A percentile compares a stretch with the other conserved stretches of the same genome.
phyloP scores from a whole-genome alignment of 192 early-diverging fungal genomes.

The Coemansia furcata region DNA sequence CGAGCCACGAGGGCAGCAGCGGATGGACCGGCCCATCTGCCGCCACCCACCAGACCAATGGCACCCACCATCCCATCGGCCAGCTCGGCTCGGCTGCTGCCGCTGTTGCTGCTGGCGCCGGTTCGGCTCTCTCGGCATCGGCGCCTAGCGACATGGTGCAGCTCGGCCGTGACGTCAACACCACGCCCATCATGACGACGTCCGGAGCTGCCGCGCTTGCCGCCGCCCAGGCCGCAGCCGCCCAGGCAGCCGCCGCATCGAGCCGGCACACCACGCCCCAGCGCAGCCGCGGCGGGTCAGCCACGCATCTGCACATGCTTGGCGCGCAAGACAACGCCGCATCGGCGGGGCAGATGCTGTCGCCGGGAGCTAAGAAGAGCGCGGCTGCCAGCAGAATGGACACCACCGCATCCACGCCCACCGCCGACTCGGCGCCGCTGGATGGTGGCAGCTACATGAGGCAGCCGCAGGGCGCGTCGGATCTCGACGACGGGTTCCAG shows the following conservation, averaged over 20 bases:
- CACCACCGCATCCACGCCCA: background rate
- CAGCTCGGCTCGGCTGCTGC: background rate
- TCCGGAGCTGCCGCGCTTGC: constrained; percentile 49
- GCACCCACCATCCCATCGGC: background rate
- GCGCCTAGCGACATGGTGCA: background rate
- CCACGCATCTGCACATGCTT: constrained; percentile 15
- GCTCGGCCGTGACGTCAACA: background rate
- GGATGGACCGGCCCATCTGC: background rate
- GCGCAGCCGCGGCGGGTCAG: constrained; percentile 43
- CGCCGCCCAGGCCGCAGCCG: constrained; percentile 42
- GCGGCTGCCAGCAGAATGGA: constrained; percentile 22
- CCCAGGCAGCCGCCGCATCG: constrained; percentile 17
- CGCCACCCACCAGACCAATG: background rate
- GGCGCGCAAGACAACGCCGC: background rate
- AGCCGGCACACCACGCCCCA: constrained; percentile 45
- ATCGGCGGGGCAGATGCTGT: background rate
- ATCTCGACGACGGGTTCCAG: constrained; percentile 1
- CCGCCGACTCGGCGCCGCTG: background rate
- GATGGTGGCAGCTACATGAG: background rate
- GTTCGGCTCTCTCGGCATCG: background rate
- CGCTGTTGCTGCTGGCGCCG: background rate
- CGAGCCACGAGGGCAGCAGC: constrained; percentile 15
- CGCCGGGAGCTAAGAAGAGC: background rate
- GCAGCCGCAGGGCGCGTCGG: background rate
- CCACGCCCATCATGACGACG: constrained; percentile 49